Evolutionary conservation across 1,284 basidiomycete genomes (phyloP), one percentile per base, ranked within the genome.

Genomic region (Fomes fomentarius): DNA sequence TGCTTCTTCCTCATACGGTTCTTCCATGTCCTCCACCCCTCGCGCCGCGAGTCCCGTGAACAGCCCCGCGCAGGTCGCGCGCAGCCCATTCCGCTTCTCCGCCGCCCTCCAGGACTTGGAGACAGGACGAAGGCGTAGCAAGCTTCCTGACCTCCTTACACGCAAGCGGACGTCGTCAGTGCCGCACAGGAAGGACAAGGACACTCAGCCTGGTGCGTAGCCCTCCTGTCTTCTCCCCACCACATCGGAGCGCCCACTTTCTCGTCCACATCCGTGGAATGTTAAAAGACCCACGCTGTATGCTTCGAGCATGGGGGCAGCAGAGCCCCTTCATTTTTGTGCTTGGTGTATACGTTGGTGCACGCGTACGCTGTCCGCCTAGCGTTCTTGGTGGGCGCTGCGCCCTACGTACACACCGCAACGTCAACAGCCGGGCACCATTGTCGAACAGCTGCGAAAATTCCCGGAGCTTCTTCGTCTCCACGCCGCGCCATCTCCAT

Each of bases 141-240:
- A 44, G 50, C 57, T 57, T 11, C 53, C 55, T 22, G 56, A 56
- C 19, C 53, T 59, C 26, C 58, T 57, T 34, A 56, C 56, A 10
- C 57, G 57, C 53, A 57, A 57, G 37, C 57, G 57, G 17, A 60
- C 57, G 15, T 52, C 61, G 17, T 62, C 61, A 12, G 50, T 54
- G 52, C 56, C 60, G n/a, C 48, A 55, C 19, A 54, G 48, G 50
- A 58, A 54, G 39, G 56, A 52, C 2, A 52, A 52, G 46, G 49
- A 54, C 11, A 39, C 38, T 11, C 28, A 35, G 30, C 47, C 49
- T 37, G 60, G 60, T 58, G 50, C 42, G 60, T 58, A 31, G 40
- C 17, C 33, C 21, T 39, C 4, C 17, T n/a, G 6, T 38, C 39
- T 33, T 37, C 19, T 38, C 48, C 40, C 51, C 51, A 45, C 48